Evolutionary conservation across 2,329 filamentous ascomycete genomes (phyloP).

Genomic region (Phaeophleospora eucalypticola): DNA sequence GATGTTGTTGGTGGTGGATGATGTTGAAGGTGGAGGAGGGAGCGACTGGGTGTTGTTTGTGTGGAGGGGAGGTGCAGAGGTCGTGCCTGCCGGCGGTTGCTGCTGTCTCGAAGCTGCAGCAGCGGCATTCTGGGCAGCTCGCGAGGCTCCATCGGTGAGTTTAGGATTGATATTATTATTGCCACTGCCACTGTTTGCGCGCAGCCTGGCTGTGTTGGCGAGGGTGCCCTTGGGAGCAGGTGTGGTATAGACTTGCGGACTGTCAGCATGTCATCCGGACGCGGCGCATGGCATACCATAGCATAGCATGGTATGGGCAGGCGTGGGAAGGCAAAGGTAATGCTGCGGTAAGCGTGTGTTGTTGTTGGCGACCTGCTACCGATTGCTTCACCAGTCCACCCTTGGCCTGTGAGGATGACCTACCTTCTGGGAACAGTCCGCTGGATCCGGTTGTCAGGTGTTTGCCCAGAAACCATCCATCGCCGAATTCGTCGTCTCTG

Average conservation of each 20-base stretch:
- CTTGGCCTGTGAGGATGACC: slow-evolving; percentile 35
- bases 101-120: slow-evolving; percentile 14
- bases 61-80: slow-evolving; percentile 11
- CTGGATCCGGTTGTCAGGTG: slow-evolving; percentile 70
- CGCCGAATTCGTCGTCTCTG: slow-evolving; percentile 76
- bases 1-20: neutral
- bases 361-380: no score
- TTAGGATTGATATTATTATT: slow-evolving; percentile 15
- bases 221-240: slow-evolving; percentile 35
- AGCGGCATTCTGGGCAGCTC: slow-evolving; percentile 16
- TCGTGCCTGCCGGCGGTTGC: slow-evolving; percentile 5
- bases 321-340: no score
- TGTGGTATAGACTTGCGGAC: slow-evolving; percentile 36
- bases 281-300: neutral
- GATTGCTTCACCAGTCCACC: no score
- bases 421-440: slow-evolving; percentile 80
- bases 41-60: slow-evolving; percentile 2
- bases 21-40: neutral
- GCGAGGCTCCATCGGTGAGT: slow-evolving; percentile 9
- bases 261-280: slow-evolving; percentile 10
- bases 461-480: slow-evolving; percentile 69
- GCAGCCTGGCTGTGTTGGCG: slow-evolving; percentile 15
- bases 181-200: slow-evolving; percentile 19
- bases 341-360: neutral
- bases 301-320: no score